Evolutionary conservation across 2,329 filamentous ascomycete genomes (phyloP), one percentile per base, ranked within the genome.

Genomic region (Xylaria sp.): DNA sequence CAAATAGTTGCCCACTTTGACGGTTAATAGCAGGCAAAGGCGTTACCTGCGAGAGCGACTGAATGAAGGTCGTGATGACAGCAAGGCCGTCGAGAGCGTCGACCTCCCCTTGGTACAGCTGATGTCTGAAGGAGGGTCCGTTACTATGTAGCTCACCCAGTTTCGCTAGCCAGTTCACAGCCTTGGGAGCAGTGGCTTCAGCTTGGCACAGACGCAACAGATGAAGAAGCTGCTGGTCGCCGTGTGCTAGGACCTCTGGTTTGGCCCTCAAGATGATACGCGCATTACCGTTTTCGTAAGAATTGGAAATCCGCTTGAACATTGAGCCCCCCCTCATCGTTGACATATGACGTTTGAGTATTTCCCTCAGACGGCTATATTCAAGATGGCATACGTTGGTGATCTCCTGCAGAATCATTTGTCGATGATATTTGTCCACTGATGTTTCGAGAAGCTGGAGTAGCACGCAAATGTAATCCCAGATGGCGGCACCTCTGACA

Each of bases 381-480:
- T 85, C 83, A 0, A 83, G 65, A n/a, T 84, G 75, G 25, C 79
- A 82, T 4, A 83, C 62, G 55, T 84, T 85, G 30, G 80, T 78
- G 0, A 85, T 67, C 57, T 86, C 84, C 66, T 86, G 83, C 2
- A 84, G 74, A 9, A 85, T 60, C 0, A 80, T 75, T 0, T 69
- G 71, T 5, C 72, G 75, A 43, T 78, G 77, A 0, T 70, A 65
- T 70, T 81, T 83, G 41, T 75, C 72, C 1, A 67, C 63, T 0
- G 63, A 66, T 4, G 4, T 48, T 5, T 77, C 60, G 0, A 84
- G 75, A 0, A 80, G 68, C 4, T 77, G 68, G 1, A 86, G 71
- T 0, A 85, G 78, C 0, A 73, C 70, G 6, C 45, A 53, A 1
- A 84, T 73, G 66, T 83, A 84, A 5, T 76, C 72, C 83, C 82